Evolutionary conservation across 2,329 filamentous ascomycete genomes (phyloP), one percentile per base, ranked within the genome.

Genomic region (Botrytis medusae): DNA sequence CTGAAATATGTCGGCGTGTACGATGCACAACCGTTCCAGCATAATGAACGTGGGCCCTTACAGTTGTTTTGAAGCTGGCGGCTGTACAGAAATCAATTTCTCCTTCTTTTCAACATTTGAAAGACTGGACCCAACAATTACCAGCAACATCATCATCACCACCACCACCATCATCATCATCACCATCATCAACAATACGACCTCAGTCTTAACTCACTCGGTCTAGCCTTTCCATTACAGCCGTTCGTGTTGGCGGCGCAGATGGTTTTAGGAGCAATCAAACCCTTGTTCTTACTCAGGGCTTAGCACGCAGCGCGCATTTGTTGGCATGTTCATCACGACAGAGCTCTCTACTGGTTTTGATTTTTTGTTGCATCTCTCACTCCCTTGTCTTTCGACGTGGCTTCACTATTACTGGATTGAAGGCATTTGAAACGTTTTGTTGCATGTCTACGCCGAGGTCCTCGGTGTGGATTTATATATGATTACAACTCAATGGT

Each of bases 401-500:
- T 67, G 64, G 64, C 64, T 29, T 54, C 2, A 29, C 46, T 67
- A 40, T 54, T 29, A 40, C 22, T 54, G 64, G 46, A 29, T 40
- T n/a, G 10, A 20, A 34, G 40, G 16, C 14, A 16, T 67, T 54
- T 4, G 22, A 29, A 42, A 54, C 16, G 14, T 37, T 54, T 40
- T 54, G 64, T 54, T 68, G 64, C 64, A 68, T 40, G 25, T 68
- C 64, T 64, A 25, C 37, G 51, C 64, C 64, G 64, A 54, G 64
- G 64, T 54, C 46, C 64, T 68, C 64, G 64, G 64, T 48, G 46
- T 68, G 46, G 22, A 40, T 68, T 29, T 54, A 40, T 54, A 57
- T 9, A 54, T 6, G 48, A 68, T 68, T 57, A 68, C 48, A 54
- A 40, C 32, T 46, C 22, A 67, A n/a, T 67, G 9, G 16, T 54